phyloP scores from a whole-genome alignment of 2,329 filamentous ascomycete genomes.

The Penicillium sp. region DNA sequence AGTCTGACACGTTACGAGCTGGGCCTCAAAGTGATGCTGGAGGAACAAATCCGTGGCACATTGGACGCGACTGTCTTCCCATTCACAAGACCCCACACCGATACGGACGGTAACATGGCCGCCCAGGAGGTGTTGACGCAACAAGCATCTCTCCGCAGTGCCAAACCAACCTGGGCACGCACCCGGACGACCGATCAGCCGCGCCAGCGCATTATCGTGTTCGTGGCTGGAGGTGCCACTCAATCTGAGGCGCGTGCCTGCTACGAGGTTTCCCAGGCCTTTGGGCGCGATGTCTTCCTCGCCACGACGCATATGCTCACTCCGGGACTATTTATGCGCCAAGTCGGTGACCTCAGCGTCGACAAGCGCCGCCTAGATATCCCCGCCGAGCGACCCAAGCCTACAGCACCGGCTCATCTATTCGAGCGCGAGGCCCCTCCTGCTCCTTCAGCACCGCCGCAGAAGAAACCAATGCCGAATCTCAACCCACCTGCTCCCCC shows the following conservation, averaged over 20 bases:
- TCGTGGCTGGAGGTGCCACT: slow-evolving; percentile 92
- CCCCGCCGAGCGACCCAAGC: slow-evolving; percentile 74
- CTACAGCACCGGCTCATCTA: slow-evolving; percentile 79
- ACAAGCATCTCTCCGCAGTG: slow-evolving; percentile 76
- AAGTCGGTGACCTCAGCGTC: slow-evolving; percentile 73
- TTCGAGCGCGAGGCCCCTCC: slow-evolving; percentile 68
- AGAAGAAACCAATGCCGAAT: slow-evolving; percentile 20
- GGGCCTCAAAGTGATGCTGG: slow-evolving; percentile 75
- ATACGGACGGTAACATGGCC: slow-evolving; percentile 39
- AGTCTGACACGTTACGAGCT: slow-evolving; percentile 85
- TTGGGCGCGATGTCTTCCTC: slow-evolving; percentile 79
- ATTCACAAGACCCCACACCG: slow-evolving; percentile 66
- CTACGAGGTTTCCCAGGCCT: slow-evolving; percentile 75
- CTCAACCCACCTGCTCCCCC: slow-evolving; percentile 31
- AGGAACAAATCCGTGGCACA: slow-evolving; percentile 65
- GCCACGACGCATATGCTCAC: slow-evolving; percentile 90
- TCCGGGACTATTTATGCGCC: slow-evolving; percentile 75
- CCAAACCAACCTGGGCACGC: slow-evolving; percentile 93
- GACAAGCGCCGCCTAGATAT: slow-evolving; percentile 75
- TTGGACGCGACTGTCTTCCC: slow-evolving; percentile 68
- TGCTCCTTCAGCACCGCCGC: slow-evolving; percentile 43
- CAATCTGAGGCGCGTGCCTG: slow-evolving; percentile 86
- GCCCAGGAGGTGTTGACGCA: slow-evolving; percentile 52
- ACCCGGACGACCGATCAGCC: slow-evolving; percentile 74
- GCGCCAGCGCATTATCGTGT: slow-evolving; percentile 84